Conservation (phyloP, 176 grass and related monocot species). For the Triticum monococcum region DNA sequence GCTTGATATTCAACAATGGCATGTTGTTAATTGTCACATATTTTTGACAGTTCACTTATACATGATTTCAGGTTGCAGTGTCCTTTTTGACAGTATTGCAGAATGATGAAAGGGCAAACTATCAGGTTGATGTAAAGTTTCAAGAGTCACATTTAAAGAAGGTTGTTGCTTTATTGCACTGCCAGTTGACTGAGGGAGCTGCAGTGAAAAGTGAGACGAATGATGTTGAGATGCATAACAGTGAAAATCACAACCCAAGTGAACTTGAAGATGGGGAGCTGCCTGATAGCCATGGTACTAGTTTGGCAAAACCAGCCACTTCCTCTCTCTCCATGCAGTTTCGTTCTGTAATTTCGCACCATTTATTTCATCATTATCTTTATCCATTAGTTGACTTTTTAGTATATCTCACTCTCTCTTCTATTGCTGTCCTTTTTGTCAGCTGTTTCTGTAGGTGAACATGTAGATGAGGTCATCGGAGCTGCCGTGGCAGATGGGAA, state of each 20-base stretch:
- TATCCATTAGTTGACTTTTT: conserved; percentile 2
- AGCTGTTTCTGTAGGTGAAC: conserved; percentile 98
- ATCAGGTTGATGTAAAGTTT: conserved; percentile 97
- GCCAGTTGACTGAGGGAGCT: conserved; percentile 90
- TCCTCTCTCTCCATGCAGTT: not conserved
- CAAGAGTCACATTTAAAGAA: conserved; percentile 95
- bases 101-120: conserved; percentile 96
- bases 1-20: not conserved
- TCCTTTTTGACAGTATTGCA: conserved; percentile 96
- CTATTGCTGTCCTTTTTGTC: conserved; percentile 20
- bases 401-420: conserved; percentile 25
- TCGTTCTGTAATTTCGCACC: not conserved
- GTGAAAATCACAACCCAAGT: conserved; percentile 44
- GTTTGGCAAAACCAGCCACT: conserved; percentile 9
- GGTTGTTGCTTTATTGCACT: conserved; percentile 80
- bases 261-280: conserved; percentile 98
- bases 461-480: conserved; percentile 94
- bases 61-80: conserved; percentile 71
- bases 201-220: conserved; percentile 40
- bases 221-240: conserved; percentile 46
- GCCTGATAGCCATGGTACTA: conserved; percentile 86
- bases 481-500: conserved; percentile 95
- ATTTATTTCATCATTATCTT: conserved; percentile 14
- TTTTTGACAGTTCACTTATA: conserved; percentile 32
- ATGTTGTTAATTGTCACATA: conserved; percentile 13